Base-by-base conservation (phyloP, 169 alveolate genomes). In the Cryptosporidium viatorum region DNA sequence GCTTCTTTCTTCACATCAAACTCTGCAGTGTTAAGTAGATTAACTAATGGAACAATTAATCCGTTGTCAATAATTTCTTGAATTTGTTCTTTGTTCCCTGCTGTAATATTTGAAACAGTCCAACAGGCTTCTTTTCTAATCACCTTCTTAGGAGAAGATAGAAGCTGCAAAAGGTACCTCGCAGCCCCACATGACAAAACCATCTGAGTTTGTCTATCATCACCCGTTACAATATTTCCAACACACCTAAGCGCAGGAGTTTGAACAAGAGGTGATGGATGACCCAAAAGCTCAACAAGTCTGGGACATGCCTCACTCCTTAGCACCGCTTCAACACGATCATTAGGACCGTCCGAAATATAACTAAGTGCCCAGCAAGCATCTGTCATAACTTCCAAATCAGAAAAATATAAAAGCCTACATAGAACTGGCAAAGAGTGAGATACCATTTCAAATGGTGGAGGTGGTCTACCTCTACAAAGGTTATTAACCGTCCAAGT, bases 41-140 rank as follows among this genome's bases (percentile, higher is more conserved):
- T 94, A 67, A 96, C 89, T 58, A 97, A 94, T 45, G 95, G 95
- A 12, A 95, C 96, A 10, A 97, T 92, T 41, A 95, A 86, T 39
- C 95, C 97, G 67, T 93, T 91, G 48, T 95, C 96, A 26, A 97
- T 69, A 69, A 96, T 93, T 80, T 95, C 95, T 91, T 97, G 98
- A 45, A 97, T 94, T 92, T 97, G 98, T 26, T 95, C 96, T 59
- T 96, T 92, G 65, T 85, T 93, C 4, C 96, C 96, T 33, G 99
- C 99, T 1, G 99, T 96, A 48, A 98, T 96, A 91, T 98, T 98
- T 18, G 99, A 95, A 23, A 98, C 91, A 4, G 99, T 94, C 99
- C 99, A 98, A 91, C 99, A 97, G 26, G 98, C 99, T 91, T 98
- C 99, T 94, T 97, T 98, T 84, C 97, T 96, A 14, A 98, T 94